A percentile compares a stretch with the other conserved stretches of the same genome.
Conservation (phyloP, 2,329 filamentous ascomycete species). For the Aureobasidium sp. region DNA sequence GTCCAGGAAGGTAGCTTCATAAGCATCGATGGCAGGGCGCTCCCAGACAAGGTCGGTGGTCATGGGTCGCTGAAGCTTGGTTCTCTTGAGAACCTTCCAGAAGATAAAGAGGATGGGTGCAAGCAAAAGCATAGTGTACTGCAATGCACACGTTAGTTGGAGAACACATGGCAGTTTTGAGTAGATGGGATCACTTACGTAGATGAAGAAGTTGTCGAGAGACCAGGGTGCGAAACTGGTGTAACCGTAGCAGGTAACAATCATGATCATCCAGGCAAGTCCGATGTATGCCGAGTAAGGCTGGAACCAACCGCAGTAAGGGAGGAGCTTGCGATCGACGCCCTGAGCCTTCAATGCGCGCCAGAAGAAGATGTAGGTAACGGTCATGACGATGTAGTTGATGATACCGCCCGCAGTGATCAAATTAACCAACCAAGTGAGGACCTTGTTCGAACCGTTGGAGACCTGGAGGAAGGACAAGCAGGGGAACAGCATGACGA, state of each 20-base stretch:
- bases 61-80: slow-evolving; percentile 45
- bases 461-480: slow-evolving; percentile 26
- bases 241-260: slow-evolving; percentile 51
- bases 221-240: slow-evolving; percentile 42
- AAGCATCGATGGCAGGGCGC: slow-evolving; percentile 52
- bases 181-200: slow-evolving; percentile 22
- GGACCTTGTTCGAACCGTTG: slow-evolving; percentile 21
- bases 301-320: slow-evolving; percentile 51
- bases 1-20: slow-evolving; percentile 45
- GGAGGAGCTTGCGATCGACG: slow-evolving; percentile 46
- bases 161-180: too few species aligned
- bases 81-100: slow-evolving; percentile 60
- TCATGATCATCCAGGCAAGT: slow-evolving; percentile 26
- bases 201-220: slow-evolving; percentile 40
- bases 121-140: slow-evolving; percentile 52
- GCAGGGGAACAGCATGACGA: slow-evolving; percentile 33
- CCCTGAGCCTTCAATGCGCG: slow-evolving; percentile 47
- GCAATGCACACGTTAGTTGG: too few species aligned
- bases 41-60: slow-evolving; percentile 58
- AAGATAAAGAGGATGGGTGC: slow-evolving; percentile 47
- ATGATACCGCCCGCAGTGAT: slow-evolving; percentile 51
- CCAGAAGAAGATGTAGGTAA: slow-evolving; percentile 55
- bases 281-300: slow-evolving; percentile 49
- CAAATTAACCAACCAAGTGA: slow-evolving; percentile 41
- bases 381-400: slow-evolving; percentile 55